Base-by-base conservation (phyloP, 371 early-diverging fungal species). In the Actinomortierella wolfii region DNA sequence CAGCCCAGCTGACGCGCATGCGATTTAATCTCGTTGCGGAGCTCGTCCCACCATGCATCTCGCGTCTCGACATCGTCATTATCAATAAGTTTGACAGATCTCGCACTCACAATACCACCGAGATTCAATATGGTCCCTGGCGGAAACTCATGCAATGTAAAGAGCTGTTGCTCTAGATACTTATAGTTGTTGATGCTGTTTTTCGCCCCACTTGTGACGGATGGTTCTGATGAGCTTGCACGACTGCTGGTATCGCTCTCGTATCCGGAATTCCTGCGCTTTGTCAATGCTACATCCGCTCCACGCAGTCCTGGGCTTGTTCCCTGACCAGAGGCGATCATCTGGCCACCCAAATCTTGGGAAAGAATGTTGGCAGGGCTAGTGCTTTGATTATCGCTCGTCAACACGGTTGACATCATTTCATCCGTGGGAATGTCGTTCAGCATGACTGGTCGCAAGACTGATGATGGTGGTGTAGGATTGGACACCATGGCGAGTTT, bases 31-130 rank as follows among this genome's bases (percentile, higher is more conserved):
- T 92, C 92, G 21, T 87, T 88, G 23, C 92, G 74, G 13, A 92
- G 76, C 73, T 92, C 92, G 11, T 77, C 62, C 89, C 90, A 92
- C 92, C 92, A 92, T 5, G 79, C 59, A 41, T 90, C 89, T 2
- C 92, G 76, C 8, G 80, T 67, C 28, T 85, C 85, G 3, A 66
- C 71, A 49, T 82, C 78, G 52, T 86, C 88, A 41, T 79, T 77
- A 14, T 87, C 86, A 46, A 90, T 78, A 8, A 92, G 68, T 59
- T 92, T 92, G 51, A 92, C 86, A 7, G 86, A 85, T 5, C 83
- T 76, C 13, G 92, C 89, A 25, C 84, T 79, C 14, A 92, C 91
- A 8, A 90, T 61, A 8, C 91, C 92, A 18, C 90, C 91, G 9
- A 87, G 70, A 9, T 82, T 78, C 15, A 81, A 68, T 18, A 91